These are phyloP conservation scores for Emergomyces africanus DNA, from an alignment of 2,329 filamentous ascomycete species.

Conservation along the genomic window DNA sequence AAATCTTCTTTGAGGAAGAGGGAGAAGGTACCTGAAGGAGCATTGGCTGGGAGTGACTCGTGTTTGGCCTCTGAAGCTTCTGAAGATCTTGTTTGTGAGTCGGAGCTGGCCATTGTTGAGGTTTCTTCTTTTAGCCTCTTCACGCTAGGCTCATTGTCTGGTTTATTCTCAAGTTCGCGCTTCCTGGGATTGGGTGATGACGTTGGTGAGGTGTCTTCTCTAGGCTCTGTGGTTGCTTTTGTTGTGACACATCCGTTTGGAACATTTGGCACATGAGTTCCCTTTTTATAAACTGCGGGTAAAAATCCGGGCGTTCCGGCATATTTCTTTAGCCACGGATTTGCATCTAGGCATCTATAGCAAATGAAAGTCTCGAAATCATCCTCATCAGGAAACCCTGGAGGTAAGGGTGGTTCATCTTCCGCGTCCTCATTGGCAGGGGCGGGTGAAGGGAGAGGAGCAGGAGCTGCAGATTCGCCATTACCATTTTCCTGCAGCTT, in stretches of 20 bases:
- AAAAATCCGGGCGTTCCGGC: slow-evolving; percentile 71
- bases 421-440: slow-evolving; percentile 29
- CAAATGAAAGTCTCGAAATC: slow-evolving; percentile 84
- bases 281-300: slow-evolving; percentile 48
- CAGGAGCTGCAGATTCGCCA: slow-evolving; percentile 7
- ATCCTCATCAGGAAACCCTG: slow-evolving; percentile 79
- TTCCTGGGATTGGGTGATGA: slow-evolving; percentile 40
- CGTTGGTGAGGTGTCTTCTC: slow-evolving; percentile 11
- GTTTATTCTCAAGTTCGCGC: slow-evolving; percentile 49
- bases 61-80: slow-evolving; percentile 49
- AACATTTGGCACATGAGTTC: slow-evolving; percentile 9
- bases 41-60: slow-evolving; percentile 39
- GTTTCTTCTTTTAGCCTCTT: slow-evolving; percentile 39
- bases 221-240: not conserved
- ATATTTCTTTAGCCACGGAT: slow-evolving; percentile 87
- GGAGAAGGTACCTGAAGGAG: slow-evolving; percentile 52
- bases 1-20: slow-evolving; percentile 73
- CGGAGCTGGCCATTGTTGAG: slow-evolving; percentile 37
- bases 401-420: slow-evolving; percentile 55
- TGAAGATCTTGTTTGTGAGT: slow-evolving; percentile 45
- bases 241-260: not conserved
- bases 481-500: slow-evolving; percentile 18
- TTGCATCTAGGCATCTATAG: slow-evolving; percentile 79
- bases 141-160: slow-evolving; percentile 30
- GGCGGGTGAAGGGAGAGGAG: slow-evolving; percentile 8